These are phyloP conservation scores for Clavulina sp. DNA, from an alignment of 768 basidiomycete species.

Conservation along the genomic window DNA sequence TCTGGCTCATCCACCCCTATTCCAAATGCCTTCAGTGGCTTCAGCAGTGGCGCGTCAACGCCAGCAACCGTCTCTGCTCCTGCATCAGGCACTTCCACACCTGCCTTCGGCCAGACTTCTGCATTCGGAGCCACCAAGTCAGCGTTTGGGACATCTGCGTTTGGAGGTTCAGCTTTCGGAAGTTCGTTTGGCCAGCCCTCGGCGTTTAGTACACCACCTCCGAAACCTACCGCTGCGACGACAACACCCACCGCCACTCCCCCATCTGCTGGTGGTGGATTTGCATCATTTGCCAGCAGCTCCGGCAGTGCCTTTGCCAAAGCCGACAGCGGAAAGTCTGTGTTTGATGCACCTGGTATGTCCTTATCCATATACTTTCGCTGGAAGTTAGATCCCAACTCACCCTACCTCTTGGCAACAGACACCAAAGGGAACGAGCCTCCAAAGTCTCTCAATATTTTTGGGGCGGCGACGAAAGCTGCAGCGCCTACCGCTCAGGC, in stretches of 20 bases:
- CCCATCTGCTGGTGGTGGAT: neutral
- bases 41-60: neutral
- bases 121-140: slow-evolving; percentile 3
- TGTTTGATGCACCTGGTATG: neutral
- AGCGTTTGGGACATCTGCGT: neutral
- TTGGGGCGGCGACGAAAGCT: neutral
- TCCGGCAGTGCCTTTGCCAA: neutral
- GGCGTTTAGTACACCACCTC: no score
- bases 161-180: slow-evolving; percentile 2
- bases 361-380: neutral
- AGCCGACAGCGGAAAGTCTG: neutral
- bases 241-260: neutral
- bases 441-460: no score
- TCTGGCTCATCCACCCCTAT: neutral
- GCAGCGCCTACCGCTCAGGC: neutral
- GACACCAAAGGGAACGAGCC: no score
- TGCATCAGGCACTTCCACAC: neutral
- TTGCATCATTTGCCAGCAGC: neutral
- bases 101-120: neutral
- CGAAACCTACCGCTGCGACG: neutral
- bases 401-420: no score
- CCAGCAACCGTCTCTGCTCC: neutral
- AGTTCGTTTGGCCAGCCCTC: no score
- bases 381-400: no score
- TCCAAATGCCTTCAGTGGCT: slow-evolving; percentile 1